Conservation (phyloP, 1,284 basidiomycete species). For the Tranzscheliella williamsii region DNA sequence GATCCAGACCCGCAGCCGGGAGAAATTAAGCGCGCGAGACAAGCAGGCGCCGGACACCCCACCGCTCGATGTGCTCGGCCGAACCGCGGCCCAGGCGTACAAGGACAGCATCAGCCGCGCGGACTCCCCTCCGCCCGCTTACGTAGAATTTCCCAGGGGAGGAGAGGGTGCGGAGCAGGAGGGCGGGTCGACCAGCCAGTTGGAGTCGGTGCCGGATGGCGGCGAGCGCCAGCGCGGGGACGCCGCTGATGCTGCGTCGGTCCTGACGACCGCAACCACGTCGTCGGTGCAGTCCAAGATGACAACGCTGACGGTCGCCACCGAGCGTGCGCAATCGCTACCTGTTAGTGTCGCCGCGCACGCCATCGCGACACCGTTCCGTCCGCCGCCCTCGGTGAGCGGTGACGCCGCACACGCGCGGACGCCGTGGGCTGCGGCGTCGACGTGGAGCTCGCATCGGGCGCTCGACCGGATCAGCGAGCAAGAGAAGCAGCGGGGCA, state of each 20-base stretch:
- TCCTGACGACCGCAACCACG: constrained; percentile 16
- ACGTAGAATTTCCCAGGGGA: constrained; percentile 11
- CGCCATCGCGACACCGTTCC: constrained; percentile 15
- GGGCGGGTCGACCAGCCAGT: neutral
- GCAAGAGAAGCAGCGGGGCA: constrained; percentile 35
- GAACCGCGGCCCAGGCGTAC: constrained; percentile 29
- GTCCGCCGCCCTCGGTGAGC: constrained; percentile 21
- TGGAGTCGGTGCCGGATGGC: neutral
- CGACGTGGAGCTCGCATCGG: constrained; percentile 23
- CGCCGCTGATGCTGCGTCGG: constrained; percentile 6
- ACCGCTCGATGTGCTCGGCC: constrained; percentile 11
- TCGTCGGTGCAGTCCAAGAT: constrained; percentile 27
- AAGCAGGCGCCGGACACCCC: neutral
- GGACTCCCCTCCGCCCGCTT: neutral
- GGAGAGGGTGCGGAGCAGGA: neutral
- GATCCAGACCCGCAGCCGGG: constrained; percentile 15
- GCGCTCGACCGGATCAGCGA: constrained; percentile 34
- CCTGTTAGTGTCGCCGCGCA: constrained; percentile 24
- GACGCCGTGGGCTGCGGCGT: constrained; percentile 24
- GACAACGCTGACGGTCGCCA: constrained; percentile 16
- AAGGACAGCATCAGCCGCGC: constrained; percentile 17
- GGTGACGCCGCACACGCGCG: constrained; percentile 12
- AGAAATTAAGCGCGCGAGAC: neutral
- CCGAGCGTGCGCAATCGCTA: constrained; percentile 13
- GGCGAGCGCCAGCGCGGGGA: no score